Percentiles rank a stretch among this genome's conserved stretches.
Conservation (phyloP, 2,329 filamentous ascomycete genomes). For the Aspergillus sp. region DNA sequence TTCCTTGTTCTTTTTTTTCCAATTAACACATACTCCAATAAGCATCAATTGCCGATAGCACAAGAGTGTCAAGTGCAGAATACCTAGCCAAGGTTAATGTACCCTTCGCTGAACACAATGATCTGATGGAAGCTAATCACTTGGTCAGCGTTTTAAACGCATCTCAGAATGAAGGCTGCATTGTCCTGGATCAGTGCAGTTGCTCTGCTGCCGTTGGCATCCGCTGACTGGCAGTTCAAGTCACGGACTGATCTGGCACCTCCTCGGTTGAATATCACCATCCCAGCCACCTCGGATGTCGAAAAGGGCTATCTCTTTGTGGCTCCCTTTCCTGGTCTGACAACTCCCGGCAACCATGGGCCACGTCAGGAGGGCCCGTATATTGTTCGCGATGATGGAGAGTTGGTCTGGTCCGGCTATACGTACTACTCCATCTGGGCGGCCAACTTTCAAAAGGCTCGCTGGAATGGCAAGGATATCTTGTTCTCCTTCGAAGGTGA, state of each 20-base stretch:
- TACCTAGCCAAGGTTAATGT: conserved; percentile 27
- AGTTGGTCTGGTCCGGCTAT: conserved; percentile 56
- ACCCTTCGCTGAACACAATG: conserved; percentile 19
- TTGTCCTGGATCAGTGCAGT: not conserved
- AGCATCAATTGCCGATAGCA: not conserved
- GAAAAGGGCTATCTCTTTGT: conserved; percentile 36
- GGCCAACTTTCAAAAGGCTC: conserved; percentile 47
- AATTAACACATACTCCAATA: not conserved
- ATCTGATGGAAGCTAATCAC: conserved; percentile 20
- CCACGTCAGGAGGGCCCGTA: conserved; percentile 52
- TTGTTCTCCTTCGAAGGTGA: conserved; percentile 53
- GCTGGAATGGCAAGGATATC: conserved; percentile 49
- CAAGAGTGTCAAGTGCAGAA: conserved; percentile 9
- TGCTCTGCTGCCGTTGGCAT: conserved; percentile 14
- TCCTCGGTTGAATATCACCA: conserved; percentile 37
- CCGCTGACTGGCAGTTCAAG: conserved; percentile 45
- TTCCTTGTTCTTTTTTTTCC: not conserved
- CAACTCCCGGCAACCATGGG: conserved; percentile 12
- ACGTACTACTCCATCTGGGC: conserved; percentile 50
- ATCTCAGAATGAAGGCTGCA: no score
- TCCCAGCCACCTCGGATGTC: conserved; percentile 28
- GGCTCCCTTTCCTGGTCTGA: conserved; percentile 31
- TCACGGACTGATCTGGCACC: conserved; percentile 45
- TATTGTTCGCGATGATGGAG: conserved; percentile 52
- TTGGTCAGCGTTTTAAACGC: no score